Percentiles rank a stretch among this genome's conserved stretches.
These are phyloP conservation scores for Ceratobasidium sp. DNA, from an alignment of 1,284 basidiomycete genomes.

Conservation along the genomic window DNA sequence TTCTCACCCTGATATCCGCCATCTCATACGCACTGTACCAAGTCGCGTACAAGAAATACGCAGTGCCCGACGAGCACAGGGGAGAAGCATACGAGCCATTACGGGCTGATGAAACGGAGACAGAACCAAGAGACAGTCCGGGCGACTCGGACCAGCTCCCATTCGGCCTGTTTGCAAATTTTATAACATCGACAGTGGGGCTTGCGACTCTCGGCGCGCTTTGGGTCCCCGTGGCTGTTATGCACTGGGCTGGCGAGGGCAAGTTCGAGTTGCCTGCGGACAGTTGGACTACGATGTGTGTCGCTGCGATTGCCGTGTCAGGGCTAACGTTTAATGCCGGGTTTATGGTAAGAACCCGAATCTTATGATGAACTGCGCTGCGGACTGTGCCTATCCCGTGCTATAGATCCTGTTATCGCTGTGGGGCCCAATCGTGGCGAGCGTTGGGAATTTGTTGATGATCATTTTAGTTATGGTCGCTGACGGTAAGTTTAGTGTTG, in stretches of 20 bases:
- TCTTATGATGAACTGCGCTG: constrained; percentile 44
- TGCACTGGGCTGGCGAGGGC: constrained; percentile 41
- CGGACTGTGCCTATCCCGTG: constrained; percentile 6
- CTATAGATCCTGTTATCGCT: constrained; percentile 74
- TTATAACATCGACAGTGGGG: constrained; percentile 47
- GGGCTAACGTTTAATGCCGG: constrained; percentile 47
- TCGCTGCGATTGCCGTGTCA: constrained; percentile 38
- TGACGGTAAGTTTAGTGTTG: constrained; percentile 67
- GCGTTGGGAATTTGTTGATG: constrained; percentile 83
- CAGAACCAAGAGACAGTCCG: constrained; percentile 51
- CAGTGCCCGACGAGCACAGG: constrained; percentile 62
- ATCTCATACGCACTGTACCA: constrained; percentile 75
- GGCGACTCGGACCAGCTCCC: constrained; percentile 60
- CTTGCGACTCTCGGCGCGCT: constrained; percentile 46
- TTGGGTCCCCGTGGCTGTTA: constrained; percentile 46
- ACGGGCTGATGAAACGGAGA: constrained; percentile 2
- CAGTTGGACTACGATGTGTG: constrained; percentile 36
- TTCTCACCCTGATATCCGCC: constrained; percentile 76
- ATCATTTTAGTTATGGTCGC: constrained; percentile 82
- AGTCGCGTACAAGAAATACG: constrained; percentile 84
- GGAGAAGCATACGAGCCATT: constrained; percentile 9
- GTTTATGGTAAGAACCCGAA: constrained; percentile 41
- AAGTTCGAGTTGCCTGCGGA: constrained; percentile 43
- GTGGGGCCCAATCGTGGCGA: constrained; percentile 88
- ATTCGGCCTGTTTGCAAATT: constrained; percentile 48